Evolutionary conservation across 495 filamentous ascomycete genomes (phyloP).

Genomic region (Talaromyces ruber): DNA sequence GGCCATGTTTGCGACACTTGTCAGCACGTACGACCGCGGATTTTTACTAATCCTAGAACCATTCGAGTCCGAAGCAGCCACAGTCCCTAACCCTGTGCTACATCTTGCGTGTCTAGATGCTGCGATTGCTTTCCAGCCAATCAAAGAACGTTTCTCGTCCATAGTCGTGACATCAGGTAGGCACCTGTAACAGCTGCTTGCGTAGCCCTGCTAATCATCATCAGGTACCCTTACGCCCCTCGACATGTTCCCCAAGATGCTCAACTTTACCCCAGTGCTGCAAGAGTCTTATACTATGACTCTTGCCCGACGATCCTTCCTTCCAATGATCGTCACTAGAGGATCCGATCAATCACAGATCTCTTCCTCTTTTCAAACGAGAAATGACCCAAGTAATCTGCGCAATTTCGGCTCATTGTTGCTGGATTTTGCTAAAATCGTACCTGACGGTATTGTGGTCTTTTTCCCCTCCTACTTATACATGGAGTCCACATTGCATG

Average conservation of each 20-base stretch:
- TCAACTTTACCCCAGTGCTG: constrained; percentile 82
- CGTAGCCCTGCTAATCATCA: neutral
- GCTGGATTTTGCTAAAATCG: constrained; percentile 88
- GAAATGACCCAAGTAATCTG: constrained; percentile 89
- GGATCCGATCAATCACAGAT: constrained; percentile 90
- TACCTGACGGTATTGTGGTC: constrained; percentile 94
- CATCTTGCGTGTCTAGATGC: constrained; percentile 97
- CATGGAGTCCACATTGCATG: constrained; percentile 97
- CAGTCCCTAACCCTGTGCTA: constrained; percentile 88
- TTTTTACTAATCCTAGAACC: constrained; percentile 95
- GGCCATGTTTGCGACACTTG: constrained; percentile 95
- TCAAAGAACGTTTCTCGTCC: constrained; percentile 94
- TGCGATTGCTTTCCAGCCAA: constrained; percentile 95
- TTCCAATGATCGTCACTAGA: constrained; percentile 95
- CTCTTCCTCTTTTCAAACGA: constrained; percentile 83
- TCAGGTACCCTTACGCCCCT: constrained; percentile 75
- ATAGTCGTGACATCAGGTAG: constrained; percentile 94
- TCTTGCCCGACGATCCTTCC: constrained; percentile 85
- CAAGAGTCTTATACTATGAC: constrained; percentile 98
- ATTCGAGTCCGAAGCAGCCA: constrained; percentile 90
- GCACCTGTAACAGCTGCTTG: neutral
- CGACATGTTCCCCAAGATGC: constrained; percentile 99
- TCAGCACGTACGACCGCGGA: constrained; percentile 94
- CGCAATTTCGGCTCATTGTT: constrained; percentile 92
- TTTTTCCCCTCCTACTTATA: constrained; percentile 99